phyloP scores from a whole-genome alignment of 2,329 filamentous ascomycete species.

The Rhexocercosporidium sp. region DNA sequence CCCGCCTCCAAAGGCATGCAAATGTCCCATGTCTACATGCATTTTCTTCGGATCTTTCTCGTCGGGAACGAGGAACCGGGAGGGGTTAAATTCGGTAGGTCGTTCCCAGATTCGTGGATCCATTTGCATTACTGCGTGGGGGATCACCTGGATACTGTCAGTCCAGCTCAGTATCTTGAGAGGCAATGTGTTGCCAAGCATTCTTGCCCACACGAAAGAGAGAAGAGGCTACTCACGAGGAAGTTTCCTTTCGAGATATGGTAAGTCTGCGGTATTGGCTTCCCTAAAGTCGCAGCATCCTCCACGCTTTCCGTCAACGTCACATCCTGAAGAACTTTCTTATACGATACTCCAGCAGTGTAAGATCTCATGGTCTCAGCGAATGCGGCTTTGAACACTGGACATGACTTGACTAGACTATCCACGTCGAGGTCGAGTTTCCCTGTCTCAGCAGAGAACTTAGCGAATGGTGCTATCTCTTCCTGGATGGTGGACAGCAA shows the following conservation, averaged over 20 bases:
- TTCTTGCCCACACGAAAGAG: neutral
- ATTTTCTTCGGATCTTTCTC: conserved; percentile 28
- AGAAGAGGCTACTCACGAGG: neutral
- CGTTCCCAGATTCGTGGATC: conserved; percentile 45
- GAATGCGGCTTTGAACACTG: conserved; percentile 49
- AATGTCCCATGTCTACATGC: conserved; percentile 46
- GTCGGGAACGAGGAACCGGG: conserved; percentile 49
- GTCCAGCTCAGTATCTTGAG: neutral
- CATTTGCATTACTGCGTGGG: conserved; percentile 48
- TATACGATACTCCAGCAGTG: conserved; percentile 47
- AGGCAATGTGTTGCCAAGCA: neutral
- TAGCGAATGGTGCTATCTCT: conserved; percentile 50
- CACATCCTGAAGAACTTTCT: conserved; percentile 38
- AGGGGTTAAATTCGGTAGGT: conserved; percentile 47
- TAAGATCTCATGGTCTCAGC: conserved; percentile 53
- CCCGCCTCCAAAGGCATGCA: conserved; percentile 53
- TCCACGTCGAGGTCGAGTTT: conserved; percentile 48
- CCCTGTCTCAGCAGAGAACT: conserved; percentile 37
- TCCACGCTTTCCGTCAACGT: conserved; percentile 29
- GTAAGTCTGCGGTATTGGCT: conserved; percentile 41
- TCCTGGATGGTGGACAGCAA: conserved; percentile 49
- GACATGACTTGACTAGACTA: conserved; percentile 41
- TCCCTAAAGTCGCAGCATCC: conserved; percentile 41
- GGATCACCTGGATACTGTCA: conserved; percentile 42
- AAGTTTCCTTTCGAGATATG: conserved; percentile 46